A percentile compares a stretch with the other conserved stretches of the same genome.
phyloP scores from a whole-genome alignment of 345 rosid genomes.

The Lepidium aucheri region DNA sequence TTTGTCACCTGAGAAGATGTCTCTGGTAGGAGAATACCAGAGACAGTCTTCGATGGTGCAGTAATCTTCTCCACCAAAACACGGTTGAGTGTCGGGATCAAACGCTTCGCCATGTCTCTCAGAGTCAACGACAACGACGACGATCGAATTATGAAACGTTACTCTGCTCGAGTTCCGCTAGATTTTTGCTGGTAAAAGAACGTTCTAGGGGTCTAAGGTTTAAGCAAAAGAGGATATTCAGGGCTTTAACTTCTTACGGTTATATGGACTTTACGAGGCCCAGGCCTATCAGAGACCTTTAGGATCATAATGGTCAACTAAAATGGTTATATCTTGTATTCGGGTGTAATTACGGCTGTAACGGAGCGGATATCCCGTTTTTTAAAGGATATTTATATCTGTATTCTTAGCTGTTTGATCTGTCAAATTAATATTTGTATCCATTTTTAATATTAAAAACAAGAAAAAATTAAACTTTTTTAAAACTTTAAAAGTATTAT shows the following conservation, averaged over 20 bases:
- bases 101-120: constrained; percentile 61
- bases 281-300: background rate
- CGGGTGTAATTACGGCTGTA: too few species aligned
- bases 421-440: too few species aligned
- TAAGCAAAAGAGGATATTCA: background rate
- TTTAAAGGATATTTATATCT: too few species aligned
- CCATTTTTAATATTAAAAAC: too few species aligned
- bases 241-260: background rate
- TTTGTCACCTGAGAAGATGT: constrained; percentile 43
- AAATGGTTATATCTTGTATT: too few species aligned
- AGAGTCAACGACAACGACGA: background rate
- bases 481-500: too few species aligned
- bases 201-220: constrained; percentile 8
- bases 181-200: background rate
- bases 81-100: constrained; percentile 67
- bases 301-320: too few species aligned
- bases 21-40: constrained; percentile 72
- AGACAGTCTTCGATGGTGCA: constrained; percentile 58
- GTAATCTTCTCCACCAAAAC: constrained; percentile 62
- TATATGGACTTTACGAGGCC: background rate
- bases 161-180: background rate
- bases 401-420: too few species aligned
- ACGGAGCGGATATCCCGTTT: too few species aligned
- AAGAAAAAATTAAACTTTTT: too few species aligned
- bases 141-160: background rate